phyloP scores from a whole-genome alignment of 257 asterid species.

The Hygrophila difformis region DNA sequence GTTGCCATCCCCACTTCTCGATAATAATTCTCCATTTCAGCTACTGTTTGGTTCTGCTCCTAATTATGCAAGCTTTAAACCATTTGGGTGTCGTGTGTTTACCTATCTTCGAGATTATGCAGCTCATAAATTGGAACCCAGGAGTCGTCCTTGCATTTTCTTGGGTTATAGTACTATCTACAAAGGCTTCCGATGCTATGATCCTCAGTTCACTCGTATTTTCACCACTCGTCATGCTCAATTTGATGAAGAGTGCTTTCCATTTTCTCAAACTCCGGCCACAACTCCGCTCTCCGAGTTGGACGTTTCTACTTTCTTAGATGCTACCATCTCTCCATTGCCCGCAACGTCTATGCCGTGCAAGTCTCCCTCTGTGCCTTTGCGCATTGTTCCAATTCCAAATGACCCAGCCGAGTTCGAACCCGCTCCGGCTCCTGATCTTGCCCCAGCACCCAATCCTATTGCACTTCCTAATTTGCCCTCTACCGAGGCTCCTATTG shows the following conservation, averaged over 20 bases:
- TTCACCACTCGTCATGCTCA: background rate
- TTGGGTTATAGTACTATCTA: background rate
- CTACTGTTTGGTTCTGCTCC: background rate
- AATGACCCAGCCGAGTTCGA: too few species aligned
- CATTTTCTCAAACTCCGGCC: background rate
- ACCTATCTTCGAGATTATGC: constrained; percentile 7
- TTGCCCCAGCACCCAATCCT: too few species aligned
- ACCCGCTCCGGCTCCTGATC: too few species aligned
- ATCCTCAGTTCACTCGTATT: background rate
- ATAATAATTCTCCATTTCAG: background rate
- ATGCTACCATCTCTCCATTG: too few species aligned
- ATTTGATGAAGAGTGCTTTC: background rate
- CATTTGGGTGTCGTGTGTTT: constrained; percentile 3
- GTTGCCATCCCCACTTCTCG: background rate
- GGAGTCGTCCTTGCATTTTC: constrained; percentile 2
- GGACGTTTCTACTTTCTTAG: too few species aligned
- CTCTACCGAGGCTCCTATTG: too few species aligned
- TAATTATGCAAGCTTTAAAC: background rate
- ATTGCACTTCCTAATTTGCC: too few species aligned
- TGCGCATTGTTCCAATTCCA: too few species aligned
- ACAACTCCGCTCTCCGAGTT: too few species aligned
- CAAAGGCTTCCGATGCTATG: constrained; percentile 1
- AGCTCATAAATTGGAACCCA: background rate
- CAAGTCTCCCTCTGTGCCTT: too few species aligned
- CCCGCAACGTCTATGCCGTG: too few species aligned